Evolutionary conservation across 176 grass and related monocot species (phyloP).

Genomic region (Triticum urartu): DNA sequence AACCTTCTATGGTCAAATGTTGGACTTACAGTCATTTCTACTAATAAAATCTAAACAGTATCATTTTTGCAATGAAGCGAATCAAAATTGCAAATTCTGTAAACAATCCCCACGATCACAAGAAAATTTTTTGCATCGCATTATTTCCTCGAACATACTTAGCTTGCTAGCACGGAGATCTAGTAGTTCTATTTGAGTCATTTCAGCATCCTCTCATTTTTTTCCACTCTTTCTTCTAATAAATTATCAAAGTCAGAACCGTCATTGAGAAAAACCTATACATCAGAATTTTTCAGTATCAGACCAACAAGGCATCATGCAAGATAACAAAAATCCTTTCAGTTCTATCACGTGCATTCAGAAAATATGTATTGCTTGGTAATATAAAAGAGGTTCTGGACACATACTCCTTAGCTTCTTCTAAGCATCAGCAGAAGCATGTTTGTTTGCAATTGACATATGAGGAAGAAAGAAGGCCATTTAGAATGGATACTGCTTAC

Average conservation of each 20-base stretch:
- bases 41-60: neutral
- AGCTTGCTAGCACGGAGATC: constrained; percentile 77
- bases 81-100: neutral
- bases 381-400: neutral
- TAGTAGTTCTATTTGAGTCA: constrained; percentile 74
- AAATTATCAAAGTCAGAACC: constrained; percentile 57
- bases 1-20: neutral
- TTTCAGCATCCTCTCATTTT: constrained; percentile 50
- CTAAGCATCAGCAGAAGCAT: constrained; percentile 73
- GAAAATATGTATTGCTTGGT: neutral
- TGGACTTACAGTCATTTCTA: neutral
- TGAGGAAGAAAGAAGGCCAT: constrained; percentile 82
- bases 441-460: constrained; percentile 96
- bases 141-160: constrained; percentile 46
- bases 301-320: constrained; percentile 2
- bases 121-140: neutral
- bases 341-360: neutral
- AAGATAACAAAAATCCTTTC: constrained; percentile 7
- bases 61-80: neutral
- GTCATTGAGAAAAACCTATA: constrained; percentile 38
- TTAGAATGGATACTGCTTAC: constrained; percentile 72
- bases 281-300: constrained; percentile 9
- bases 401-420: constrained; percentile 93
- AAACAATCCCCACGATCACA: neutral
- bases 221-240: constrained; percentile 45